Evolutionary conservation across 805 yeast genomes (phyloP).

Genomic region (Candida ponderosae): DNA sequence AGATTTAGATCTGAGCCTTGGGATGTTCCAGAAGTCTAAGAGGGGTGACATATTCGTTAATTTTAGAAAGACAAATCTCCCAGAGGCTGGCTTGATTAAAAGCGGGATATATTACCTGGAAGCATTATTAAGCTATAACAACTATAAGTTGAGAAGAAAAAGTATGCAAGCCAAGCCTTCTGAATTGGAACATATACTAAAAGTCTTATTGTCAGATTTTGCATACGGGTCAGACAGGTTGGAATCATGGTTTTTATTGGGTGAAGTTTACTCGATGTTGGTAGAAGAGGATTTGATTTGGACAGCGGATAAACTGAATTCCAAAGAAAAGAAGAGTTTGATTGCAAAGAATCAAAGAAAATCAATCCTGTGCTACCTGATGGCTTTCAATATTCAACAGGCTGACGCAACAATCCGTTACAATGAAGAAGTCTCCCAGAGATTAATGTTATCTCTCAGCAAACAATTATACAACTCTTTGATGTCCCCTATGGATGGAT

Average conservation of each 20-base stretch:
- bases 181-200: conserved; percentile 69
- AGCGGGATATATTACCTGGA: conserved; percentile 63
- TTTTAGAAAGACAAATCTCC: conserved; percentile 23
- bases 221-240: conserved; percentile 56
- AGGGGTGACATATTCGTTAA: conserved; percentile 35
- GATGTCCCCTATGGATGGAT: conserved; percentile 54
- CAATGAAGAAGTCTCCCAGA: conserved; percentile 24
- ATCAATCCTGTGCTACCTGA: conserved; percentile 63
- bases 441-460: conserved; percentile 47
- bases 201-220: conserved; percentile 59
- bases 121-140: conserved; percentile 60
- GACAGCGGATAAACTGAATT: conserved; percentile 77
- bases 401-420: conserved; percentile 13
- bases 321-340: conserved; percentile 46
- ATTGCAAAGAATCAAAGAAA: conserved; percentile 64
- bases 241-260: conserved; percentile 84
- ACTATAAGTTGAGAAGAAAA: conserved; percentile 61
- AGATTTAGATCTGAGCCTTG: conserved; percentile 35
- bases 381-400: conserved; percentile 50
- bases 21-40: conserved; percentile 40
- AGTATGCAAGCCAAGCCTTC: conserved; percentile 75
- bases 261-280: conserved; percentile 66
- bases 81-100: conserved; percentile 28
- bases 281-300: conserved; percentile 90
- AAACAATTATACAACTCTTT: conserved; percentile 39